phyloP scores from a whole-genome alignment of 2,329 filamentous ascomycete genomes.

The Grosmannia huntii region DNA sequence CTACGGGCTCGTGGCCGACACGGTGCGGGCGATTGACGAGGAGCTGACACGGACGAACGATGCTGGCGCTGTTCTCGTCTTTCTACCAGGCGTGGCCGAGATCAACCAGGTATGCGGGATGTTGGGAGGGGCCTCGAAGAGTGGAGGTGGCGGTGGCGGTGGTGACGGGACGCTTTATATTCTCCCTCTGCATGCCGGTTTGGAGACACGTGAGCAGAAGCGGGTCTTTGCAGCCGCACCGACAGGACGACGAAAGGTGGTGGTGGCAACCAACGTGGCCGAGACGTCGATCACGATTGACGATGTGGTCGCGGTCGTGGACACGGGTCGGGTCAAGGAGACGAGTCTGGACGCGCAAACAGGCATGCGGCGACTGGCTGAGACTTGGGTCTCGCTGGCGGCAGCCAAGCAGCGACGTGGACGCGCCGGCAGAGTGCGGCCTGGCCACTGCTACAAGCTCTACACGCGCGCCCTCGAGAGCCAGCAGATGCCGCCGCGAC shows the following conservation, averaged over 20 bases:
- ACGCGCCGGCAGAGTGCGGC: constrained; percentile 83
- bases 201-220: constrained; percentile 79
- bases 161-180: constrained; percentile 43
- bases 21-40: constrained; percentile 68
- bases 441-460: constrained; percentile 88
- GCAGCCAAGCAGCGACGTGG: constrained; percentile 91
- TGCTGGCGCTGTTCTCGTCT: constrained; percentile 85
- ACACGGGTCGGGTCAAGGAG: constrained; percentile 91
- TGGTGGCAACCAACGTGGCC: constrained; percentile 91
- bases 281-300: constrained; percentile 98
- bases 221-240: constrained; percentile 71
- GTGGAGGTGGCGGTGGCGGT: constrained; percentile 24
- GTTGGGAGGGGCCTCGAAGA: constrained; percentile 34
- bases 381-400: constrained; percentile 88
- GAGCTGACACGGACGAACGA: constrained; percentile 52
- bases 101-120: constrained; percentile 70
- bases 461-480: constrained; percentile 74
- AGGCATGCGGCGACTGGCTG: constrained; percentile 88
- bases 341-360: constrained; percentile 85
- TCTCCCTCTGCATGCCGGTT: constrained; percentile 80
- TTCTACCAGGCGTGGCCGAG: constrained; percentile 82
- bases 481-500: constrained; percentile 67
- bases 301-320: constrained; percentile 90
- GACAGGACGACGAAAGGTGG: constrained; percentile 72
- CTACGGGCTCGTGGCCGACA: constrained; percentile 72